Base-by-base conservation (phyloP, 225 moss, liverwort and hornwort species). In the Lunularia cruciata region DNA sequence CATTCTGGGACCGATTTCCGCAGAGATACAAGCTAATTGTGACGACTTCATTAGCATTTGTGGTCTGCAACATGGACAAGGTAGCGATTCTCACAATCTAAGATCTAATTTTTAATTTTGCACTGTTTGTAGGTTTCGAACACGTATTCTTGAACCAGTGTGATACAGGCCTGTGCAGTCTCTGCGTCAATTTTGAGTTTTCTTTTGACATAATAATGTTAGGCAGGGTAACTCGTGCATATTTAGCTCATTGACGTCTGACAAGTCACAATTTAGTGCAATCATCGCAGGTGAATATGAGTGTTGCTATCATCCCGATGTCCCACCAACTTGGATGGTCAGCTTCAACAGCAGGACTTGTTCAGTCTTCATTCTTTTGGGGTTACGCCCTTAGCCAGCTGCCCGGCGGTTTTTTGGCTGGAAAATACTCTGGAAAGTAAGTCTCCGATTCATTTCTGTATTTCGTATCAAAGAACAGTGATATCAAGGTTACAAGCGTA, bases 21-120 rank as follows among this genome's bases (percentile, higher is more conserved):
- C 72, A 79, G 34, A 81, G 98, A 80, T 83, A 88, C 70, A 91
- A 79, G 86, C 84, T 93, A 51, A 87, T 98, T 59, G 26, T 89
- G 47, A 81, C 89, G 23, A 91, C 98, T 36, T 91, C 98, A 34
- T 74, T 98, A 69, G 89, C 98, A 37, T 93, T 98, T 77, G 98
- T 98, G 51, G 91, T 98, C 61, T 93, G 98, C 83, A 98, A 98
- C 83, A 98, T 98, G 98, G 98, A 98, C 67, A 98, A 98, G 93
- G 96, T 98, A 48, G 69, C 59, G 65, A 26, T 27, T 32, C 19
- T 75, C 51, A 14, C 26, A 54, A 69, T 8, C 26, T 26, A 32
- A n/a, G n/a, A n/a, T n/a, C n/a, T n/a, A n/a, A n/a, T 28, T 13
- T 33, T 35, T 48, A 16, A 31, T 19, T 6, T 53, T 26, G 5